Base-by-base conservation (phyloP, 257 asterid genomes). In the Forsythia suspensa region DNA sequence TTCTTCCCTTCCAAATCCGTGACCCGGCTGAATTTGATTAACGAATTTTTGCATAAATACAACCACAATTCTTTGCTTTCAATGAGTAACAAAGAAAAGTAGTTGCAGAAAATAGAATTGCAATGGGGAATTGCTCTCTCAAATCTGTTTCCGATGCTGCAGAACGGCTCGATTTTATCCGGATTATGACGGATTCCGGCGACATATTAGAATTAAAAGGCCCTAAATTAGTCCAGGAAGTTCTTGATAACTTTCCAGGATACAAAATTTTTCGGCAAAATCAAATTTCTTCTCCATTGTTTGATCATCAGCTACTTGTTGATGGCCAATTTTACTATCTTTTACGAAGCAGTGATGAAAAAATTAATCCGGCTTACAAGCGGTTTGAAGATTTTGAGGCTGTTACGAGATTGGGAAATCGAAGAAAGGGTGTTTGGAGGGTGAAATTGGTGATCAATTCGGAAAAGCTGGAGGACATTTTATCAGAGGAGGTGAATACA, bases 101-200 rank as follows among this genome's bases (percentile, higher is more conserved):
- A 79, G 41, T 65, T 63, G 8, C 69, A 59, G 21, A 74, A 38
- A 34, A 11, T 24, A 51, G 2, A 39, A 36, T 67, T 48, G 72
- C 79, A 79, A 91, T 91, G 97, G 97, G 95, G 73, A 91, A 91
- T 80, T 90, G 97, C 71, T 77, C 92, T 41, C 79, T 76, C 29
- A 86, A 69, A 77, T 85, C 91, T 39, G 86, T 76, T 1, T 8
- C 81, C 21, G 92, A 84, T 82, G 78, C 88, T 8, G 77, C 80
- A 55, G 75, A 80, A 42, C 82, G 69, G 15, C 20, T 15, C 37
- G 76, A 75, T 37, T 75, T 68, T 44, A 71, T 84, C 51, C 77
- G 86, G 10, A 38, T 86, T 4, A 84, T 86, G 88, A 84, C 81
- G 9, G 84, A 86, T 52, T 86, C 90, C 0, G 90, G 90, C 9